Conservation (phyloP, 768 basidiomycete species). For the Phylloporus scabripes region DNA sequence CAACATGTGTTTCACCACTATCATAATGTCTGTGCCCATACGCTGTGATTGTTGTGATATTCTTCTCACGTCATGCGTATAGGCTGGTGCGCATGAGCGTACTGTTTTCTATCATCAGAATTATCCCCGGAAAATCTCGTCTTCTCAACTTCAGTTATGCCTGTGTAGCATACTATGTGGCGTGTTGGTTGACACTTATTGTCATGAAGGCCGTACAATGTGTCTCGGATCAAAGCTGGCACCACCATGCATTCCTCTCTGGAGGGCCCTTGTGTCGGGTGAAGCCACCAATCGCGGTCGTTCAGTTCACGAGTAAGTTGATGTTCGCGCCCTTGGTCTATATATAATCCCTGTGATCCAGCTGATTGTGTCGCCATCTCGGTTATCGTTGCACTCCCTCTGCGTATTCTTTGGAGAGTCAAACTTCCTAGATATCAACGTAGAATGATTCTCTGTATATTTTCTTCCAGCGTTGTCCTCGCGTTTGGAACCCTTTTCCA, state of each 20-base stretch:
- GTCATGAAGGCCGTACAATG: slow-evolving; percentile 8
- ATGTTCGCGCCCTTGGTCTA: not conserved
- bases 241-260: not conserved
- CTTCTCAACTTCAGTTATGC: slow-evolving; percentile 10
- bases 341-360: not conserved
- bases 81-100: slow-evolving; percentile 18
- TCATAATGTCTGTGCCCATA: slow-evolving; percentile 4
- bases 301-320: slow-evolving; percentile 14
- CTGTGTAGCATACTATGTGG: slow-evolving; percentile 5
- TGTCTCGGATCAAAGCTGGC: slow-evolving; percentile 7
- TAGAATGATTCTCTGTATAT: too few species aligned
- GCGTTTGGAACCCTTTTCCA: slow-evolving; percentile 14
- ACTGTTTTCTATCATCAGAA: slow-evolving; percentile 17
- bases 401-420: too few species aligned
- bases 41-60: not conserved
- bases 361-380: slow-evolving; percentile 20
- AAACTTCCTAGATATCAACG: too few species aligned
- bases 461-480: too few species aligned
- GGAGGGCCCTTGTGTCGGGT: slow-evolving; percentile 9
- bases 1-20: slow-evolving; percentile 5
- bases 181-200: slow-evolving; percentile 6
- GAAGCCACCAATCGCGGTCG: slow-evolving; percentile 1
- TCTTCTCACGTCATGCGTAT: not conserved
- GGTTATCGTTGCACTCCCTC: too few species aligned
- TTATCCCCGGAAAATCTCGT: slow-evolving; percentile 1